Evolutionary conservation across 345 rosid species (phyloP), one percentile per base, ranked within the genome.

Genomic region (Toxicodendron radicans): DNA sequence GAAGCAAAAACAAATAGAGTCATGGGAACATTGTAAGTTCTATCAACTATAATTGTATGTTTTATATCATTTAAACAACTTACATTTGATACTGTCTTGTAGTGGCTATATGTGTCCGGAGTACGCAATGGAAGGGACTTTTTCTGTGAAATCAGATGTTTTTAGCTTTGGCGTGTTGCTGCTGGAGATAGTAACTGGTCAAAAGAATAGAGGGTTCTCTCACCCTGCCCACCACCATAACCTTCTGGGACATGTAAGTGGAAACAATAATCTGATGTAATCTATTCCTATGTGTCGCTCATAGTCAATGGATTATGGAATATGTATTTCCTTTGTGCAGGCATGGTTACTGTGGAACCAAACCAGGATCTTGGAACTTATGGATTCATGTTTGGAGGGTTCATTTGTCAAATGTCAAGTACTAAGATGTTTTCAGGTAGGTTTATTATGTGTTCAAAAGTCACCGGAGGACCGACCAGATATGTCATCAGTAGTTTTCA

Each of bases 31-130:
- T 69, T 38, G 73, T 75, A 66, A 52, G 69, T 73, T 58, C 33
- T 41, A 17, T 58, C 14, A 24, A 10, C 24, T 41, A 8, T 8
- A 16, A 38, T 16, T 14, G 20, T 12, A 24, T 8, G 5, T 41
- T 3, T 23, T 57, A 24, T 70, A 24, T 41, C 35, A 2, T 14
- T 43, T 24, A 24, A 24, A 24, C 0, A 24, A 24, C 27, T 24
- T 24, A 24, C 27, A 24, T 24, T 0, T 45, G 41, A 10, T 18
- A 5, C 38, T 14, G 6, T 24, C 27, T 24, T 24, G 27, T 1
- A 60, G 54, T 23, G 45, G 73, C 9, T 68, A 68, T 10, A 75
- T 75, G 78, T 58, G 68, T 9, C 78, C 73, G 16, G 73, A 68
- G 60, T 10, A 68, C 48, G 78, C 61, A 4, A 45, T 57, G 2